Percentiles rank a stretch among this genome's conserved stretches.
phyloP scores from a whole-genome alignment of 257 asterid species.

The Linaria vulgaris region DNA sequence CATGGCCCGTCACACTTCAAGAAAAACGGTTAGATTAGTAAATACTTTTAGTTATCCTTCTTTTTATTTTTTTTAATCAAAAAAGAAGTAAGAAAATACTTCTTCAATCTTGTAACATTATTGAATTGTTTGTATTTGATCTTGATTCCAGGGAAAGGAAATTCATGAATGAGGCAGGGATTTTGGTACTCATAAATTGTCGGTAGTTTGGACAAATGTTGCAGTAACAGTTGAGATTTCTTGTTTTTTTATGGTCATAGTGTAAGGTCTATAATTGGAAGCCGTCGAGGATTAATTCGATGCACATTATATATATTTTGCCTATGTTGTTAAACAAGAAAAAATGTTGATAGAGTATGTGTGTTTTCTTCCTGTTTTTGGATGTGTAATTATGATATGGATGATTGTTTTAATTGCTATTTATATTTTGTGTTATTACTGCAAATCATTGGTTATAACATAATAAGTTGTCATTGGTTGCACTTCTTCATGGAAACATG shows the following conservation, averaged over 20 bases:
- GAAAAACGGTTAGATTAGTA: constrained; percentile 27
- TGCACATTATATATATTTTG: no score
- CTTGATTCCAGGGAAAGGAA: constrained; percentile 31
- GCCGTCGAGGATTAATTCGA: no score
- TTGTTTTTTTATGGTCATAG: background rate
- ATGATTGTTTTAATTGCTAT: background rate
- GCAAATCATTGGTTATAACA: no score
- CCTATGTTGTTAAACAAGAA: no score
- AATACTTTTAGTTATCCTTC: no score
- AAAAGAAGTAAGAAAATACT: background rate
- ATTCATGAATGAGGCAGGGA: constrained; percentile 29
- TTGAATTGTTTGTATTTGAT: constrained; percentile 4
- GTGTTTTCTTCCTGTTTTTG: background rate
- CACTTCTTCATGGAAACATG: no score
- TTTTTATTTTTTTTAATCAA: no score
- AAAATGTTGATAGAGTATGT: background rate
- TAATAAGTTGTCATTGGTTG: no score
- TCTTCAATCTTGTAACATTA: background rate
- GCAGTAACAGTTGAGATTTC: constrained; percentile 4
- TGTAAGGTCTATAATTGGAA: background rate
- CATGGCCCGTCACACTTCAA: constrained; percentile 18
- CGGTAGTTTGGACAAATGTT: background rate
- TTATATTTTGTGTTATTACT: background rate
- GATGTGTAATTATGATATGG: background rate
- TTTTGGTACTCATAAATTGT: background rate